Evolutionary conservation across 768 basidiomycete genomes (phyloP).

Genomic region (Collybia sordida): DNA sequence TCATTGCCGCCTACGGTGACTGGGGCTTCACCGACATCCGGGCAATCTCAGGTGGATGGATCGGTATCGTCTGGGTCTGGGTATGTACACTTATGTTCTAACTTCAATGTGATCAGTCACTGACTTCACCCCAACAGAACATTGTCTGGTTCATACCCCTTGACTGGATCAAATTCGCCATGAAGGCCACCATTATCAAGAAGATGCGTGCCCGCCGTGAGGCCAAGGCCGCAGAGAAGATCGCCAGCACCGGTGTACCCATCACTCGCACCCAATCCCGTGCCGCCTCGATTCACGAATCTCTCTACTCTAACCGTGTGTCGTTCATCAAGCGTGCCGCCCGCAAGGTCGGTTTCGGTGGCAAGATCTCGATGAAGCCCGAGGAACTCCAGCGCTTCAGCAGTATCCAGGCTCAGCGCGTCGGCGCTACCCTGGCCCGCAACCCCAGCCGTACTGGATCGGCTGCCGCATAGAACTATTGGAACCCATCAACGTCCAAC

Average conservation of each 20-base stretch:
- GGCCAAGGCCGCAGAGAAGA: constrained; percentile 36
- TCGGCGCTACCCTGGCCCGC: constrained; percentile 76
- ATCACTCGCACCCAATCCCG: constrained; percentile 88
- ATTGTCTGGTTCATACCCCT: constrained; percentile 95
- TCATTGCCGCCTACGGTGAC: constrained; percentile 92
- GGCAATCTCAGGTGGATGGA: constrained; percentile 87
- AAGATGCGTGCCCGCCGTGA: constrained; percentile 69
- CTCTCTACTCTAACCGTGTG: constrained; percentile 93
- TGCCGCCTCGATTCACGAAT: constrained; percentile 87
- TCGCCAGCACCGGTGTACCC: constrained; percentile 58
- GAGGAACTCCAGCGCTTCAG: constrained; percentile 86
- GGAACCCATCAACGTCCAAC: not conserved
- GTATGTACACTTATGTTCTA: constrained; percentile 42
- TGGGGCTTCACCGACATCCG: constrained; percentile 92
- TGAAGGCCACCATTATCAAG: constrained; percentile 94
- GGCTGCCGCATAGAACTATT: constrained; percentile 1
- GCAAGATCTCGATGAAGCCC: constrained; percentile 76
- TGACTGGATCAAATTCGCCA: constrained; percentile 93
- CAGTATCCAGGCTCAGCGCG: constrained; percentile 78
- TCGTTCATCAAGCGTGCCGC: constrained; percentile 88
- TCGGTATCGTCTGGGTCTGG: constrained; percentile 97
- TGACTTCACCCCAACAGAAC: constrained; percentile 52
- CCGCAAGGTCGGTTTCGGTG: constrained; percentile 86
- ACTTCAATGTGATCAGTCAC: not conserved
- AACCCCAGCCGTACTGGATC: constrained; percentile 64